A percentile compares a stretch with the other conserved stretches of the same genome.
Conservation (phyloP, 140 eudicot species). For the Eryngium alpinum region DNA sequence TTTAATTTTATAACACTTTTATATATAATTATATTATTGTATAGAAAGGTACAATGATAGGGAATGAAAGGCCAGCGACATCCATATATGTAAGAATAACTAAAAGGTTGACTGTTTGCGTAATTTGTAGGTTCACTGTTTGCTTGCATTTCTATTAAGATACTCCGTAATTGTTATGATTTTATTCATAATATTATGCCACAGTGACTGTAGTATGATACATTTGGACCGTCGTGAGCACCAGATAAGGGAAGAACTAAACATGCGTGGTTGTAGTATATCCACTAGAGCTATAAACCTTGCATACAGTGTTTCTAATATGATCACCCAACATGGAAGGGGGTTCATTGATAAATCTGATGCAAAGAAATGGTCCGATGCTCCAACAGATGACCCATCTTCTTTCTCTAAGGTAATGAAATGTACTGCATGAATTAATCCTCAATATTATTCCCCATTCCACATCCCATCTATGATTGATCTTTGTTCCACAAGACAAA, state of each 20-base stretch:
- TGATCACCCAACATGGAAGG: slow-evolving; percentile 77
- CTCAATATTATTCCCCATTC: too few species aligned
- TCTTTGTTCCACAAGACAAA: too few species aligned
- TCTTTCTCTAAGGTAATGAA: slow-evolving; percentile 82
- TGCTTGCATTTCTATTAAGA: neutral
- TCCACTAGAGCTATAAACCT: slow-evolving; percentile 64
- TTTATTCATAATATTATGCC: slow-evolving; percentile 4
- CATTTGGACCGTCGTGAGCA: slow-evolving; percentile 76
- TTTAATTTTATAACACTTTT: too few species aligned
- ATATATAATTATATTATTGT: too few species aligned
- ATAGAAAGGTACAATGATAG: too few species aligned
- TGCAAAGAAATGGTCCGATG: slow-evolving; percentile 99
- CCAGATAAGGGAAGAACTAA: slow-evolving; percentile 89
- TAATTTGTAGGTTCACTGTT: slow-evolving; percentile 52
- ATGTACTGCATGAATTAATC: slow-evolving; percentile 25
- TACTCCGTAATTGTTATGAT: neutral
- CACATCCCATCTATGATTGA: too few species aligned
- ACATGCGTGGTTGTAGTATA: slow-evolving; percentile 88
- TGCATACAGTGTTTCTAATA: neutral
- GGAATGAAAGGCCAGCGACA: too few species aligned
- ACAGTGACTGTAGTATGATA: slow-evolving; percentile 87
- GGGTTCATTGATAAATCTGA: slow-evolving; percentile 60
- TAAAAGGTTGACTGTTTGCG: too few species aligned
- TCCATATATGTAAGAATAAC: too few species aligned
- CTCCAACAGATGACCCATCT: slow-evolving; percentile 70